Evolutionary conservation across 2,329 filamentous ascomycete genomes (phyloP).

Genomic region (Madurella mycetomatis): DNA sequence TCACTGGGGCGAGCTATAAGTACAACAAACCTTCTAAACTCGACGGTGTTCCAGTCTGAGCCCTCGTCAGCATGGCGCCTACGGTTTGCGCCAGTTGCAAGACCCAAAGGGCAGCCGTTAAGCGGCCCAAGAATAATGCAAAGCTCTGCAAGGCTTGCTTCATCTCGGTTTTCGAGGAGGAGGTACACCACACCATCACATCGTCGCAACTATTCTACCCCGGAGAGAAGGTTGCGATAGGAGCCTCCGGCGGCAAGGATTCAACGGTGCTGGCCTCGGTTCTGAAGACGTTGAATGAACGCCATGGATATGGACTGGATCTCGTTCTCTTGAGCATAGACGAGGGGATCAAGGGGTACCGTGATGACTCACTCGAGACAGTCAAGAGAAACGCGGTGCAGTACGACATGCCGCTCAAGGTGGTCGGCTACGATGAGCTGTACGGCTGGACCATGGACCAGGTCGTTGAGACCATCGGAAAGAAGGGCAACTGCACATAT

Average conservation of each 20-base stretch:
- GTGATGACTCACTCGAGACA: conserved; percentile 92
- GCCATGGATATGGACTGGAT: conserved; percentile 80
- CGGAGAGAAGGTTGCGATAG: conserved; percentile 87
- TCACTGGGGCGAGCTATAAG: no score
- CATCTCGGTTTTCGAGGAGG: conserved; percentile 79
- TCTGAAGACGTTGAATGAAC: conserved; percentile 88
- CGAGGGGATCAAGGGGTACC: conserved; percentile 94
- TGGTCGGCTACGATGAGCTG: conserved; percentile 87
- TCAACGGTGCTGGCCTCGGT: conserved; percentile 94
- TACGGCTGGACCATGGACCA: conserved; percentile 99
- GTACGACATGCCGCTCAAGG: conserved; percentile 86
- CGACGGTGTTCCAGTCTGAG: not conserved
- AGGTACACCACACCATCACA: conserved; percentile 89
- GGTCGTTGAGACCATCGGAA: conserved; percentile 91
- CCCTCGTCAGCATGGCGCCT: conserved; percentile 62
- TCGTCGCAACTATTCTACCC: conserved; percentile 73
- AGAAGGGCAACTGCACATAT: conserved; percentile 98
- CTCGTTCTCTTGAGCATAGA: conserved; percentile 88
- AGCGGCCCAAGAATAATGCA: conserved; percentile 89
- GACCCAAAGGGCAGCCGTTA: conserved; percentile 75
- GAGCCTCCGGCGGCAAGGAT: conserved; percentile 94
- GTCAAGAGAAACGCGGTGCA: conserved; percentile 90
- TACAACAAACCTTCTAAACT: not conserved
- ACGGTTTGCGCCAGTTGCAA: conserved; percentile 72
- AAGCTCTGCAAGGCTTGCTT: conserved; percentile 92